phyloP scores from a whole-genome alignment of 345 rosid species.

The Brassica carinata region DNA sequence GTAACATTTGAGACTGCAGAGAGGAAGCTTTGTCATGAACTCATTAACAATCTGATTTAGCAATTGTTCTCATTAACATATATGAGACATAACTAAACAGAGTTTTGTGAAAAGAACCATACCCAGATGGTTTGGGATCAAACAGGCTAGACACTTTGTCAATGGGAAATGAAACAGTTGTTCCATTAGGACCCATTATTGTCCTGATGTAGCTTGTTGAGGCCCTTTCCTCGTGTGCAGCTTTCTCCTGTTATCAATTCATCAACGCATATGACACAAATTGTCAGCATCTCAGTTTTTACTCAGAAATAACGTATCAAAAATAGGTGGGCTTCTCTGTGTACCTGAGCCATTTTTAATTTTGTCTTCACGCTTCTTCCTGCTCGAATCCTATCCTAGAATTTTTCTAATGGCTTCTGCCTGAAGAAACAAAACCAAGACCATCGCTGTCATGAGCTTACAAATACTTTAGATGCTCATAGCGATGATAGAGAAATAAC shows the following conservation, averaged over 20 bases:
- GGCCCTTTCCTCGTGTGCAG: conserved; percentile 56
- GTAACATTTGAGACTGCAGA: conserved; percentile 92
- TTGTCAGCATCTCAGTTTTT: conserved; percentile 19
- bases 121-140: conserved; percentile 63
- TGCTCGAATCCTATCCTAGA: conserved; percentile 87
- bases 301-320: neutral
- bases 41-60: neutral
- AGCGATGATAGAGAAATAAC: neutral
- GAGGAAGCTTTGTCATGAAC: conserved; percentile 60
- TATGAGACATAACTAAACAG: conserved; percentile 4
- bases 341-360: conserved; percentile 83
- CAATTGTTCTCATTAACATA: conserved; percentile 3
- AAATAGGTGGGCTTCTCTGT: neutral
- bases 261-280: neutral
- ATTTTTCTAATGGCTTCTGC: conserved; percentile 92
- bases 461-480: neutral
- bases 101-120: conserved; percentile 2
- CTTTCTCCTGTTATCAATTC: conserved; percentile 65
- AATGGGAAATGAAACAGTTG: conserved; percentile 77
- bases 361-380: conserved; percentile 90
- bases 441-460: neutral
- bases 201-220: conserved; percentile 61
- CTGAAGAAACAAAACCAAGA: conserved; percentile 45
- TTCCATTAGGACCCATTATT: conserved; percentile 72
- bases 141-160: conserved; percentile 80